These are phyloP conservation scores for Plasmopara viticola DNA, from an alignment of 352 stramenopile species.

Conservation along the genomic window DNA sequence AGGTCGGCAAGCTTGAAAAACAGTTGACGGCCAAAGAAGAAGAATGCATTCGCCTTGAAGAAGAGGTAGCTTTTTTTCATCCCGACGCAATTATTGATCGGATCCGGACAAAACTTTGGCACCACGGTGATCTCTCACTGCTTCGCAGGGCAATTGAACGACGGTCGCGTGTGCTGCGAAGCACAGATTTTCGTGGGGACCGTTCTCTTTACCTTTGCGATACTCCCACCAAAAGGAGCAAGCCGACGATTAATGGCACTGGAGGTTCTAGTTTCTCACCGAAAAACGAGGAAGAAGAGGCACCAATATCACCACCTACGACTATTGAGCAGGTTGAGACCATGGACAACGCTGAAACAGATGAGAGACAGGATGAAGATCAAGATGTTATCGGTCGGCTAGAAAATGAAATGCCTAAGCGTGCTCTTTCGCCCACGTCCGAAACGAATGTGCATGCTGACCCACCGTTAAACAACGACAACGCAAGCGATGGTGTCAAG, in stretches of 20 bases:
- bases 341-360: neutral
- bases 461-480: no score
- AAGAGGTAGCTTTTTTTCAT: conserved; percentile 11
- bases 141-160: conserved; percentile 18
- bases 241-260: neutral
- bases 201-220: conserved; percentile 18
- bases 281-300: conserved; percentile 9
- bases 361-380: neutral
- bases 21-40: conserved; percentile 13
- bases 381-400: neutral
- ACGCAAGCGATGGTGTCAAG: no score
- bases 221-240: conserved; percentile 11
- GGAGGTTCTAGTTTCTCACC: conserved; percentile 1
- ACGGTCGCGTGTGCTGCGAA: conserved; percentile 7
- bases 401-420: neutral
- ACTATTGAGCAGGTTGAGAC: neutral
- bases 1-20: conserved; percentile 14
- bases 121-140: conserved; percentile 20
- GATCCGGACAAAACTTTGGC: conserved; percentile 18
- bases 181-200: conserved; percentile 7
- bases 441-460: no score
- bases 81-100: conserved; percentile 24
- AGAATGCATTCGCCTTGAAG: conserved; percentile 6
- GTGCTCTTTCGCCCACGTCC: no score
- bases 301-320: neutral